Conservation (phyloP, 2,329 filamentous ascomycete genomes). For the Chaetomiaceae sp. region DNA sequence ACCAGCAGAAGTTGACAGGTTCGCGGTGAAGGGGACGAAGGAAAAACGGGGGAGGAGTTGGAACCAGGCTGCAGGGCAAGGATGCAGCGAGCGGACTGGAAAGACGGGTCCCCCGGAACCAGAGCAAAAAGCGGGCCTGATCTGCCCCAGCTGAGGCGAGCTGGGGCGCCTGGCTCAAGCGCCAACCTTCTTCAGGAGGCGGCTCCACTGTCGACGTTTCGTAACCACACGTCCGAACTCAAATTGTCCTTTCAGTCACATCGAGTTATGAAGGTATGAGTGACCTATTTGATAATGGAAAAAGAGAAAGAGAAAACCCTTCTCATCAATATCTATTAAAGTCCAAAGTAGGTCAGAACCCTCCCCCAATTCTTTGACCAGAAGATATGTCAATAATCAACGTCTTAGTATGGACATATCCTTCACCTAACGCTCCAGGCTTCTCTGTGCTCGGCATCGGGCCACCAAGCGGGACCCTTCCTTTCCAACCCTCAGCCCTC, state of each 20-base stretch:
- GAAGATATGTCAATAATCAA: no score
- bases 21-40: conserved; percentile 7
- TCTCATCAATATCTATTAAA: no score
- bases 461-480: no score
- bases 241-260: no score
- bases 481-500: neutral
- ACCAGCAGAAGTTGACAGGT: conserved; percentile 19
- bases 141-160: conserved; percentile 5
- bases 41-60: conserved; percentile 3
- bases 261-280: no score
- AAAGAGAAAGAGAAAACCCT: no score
- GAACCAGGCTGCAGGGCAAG: neutral
- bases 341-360: no score
- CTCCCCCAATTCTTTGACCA: no score
- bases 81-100: neutral
- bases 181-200: neutral
- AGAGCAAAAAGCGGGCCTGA: neutral
- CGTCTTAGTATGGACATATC: no score
- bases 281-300: no score
- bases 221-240: neutral
- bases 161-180: neutral
- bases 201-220: neutral
- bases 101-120: neutral
- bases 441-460: no score
- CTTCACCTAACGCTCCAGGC: no score